Conservation (phyloP, 2,329 filamentous ascomycete genomes). For the Pleomassaria siparia region DNA sequence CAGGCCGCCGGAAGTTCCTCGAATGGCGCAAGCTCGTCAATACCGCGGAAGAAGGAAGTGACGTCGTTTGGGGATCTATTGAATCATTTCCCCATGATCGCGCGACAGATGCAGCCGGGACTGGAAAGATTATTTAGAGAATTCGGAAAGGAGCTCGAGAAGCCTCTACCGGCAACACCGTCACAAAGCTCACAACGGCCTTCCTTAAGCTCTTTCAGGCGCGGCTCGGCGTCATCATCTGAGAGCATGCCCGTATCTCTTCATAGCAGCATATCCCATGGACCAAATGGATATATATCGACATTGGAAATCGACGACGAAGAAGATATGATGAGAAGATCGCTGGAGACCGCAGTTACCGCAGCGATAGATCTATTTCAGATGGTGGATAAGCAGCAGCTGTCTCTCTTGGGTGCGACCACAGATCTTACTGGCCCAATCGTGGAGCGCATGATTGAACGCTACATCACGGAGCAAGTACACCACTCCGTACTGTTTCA, state of each 20-base stretch:
- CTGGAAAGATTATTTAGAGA: conserved; percentile 88
- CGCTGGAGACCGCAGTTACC: conserved; percentile 88
- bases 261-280: conserved; percentile 40
- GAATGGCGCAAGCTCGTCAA: conserved; percentile 38
- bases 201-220: conserved; percentile 35
- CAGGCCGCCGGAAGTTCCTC: conserved; percentile 16
- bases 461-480: conserved; percentile 90
- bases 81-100: conserved; percentile 91
- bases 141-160: conserved; percentile 82
- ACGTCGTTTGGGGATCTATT: conserved; percentile 87
- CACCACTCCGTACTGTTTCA: conserved; percentile 84
- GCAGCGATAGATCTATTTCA: conserved; percentile 95
- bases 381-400: conserved; percentile 89
- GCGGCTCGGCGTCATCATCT: conserved; percentile 39
- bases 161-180: conserved; percentile 75
- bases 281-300: conserved; percentile 41
- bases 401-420: conserved; percentile 86
- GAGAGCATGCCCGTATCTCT: conserved; percentile 40
- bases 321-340: conserved; percentile 84
- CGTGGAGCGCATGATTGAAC: conserved; percentile 91
- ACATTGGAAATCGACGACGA: conserved; percentile 76
- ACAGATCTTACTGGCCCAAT: conserved; percentile 90
- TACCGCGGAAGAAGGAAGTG: conserved; percentile 82
- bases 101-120: conserved; percentile 90
- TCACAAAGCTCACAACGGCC: conserved; percentile 40